Percentiles rank a stretch among this genome's conserved stretches.
Evolutionary conservation across 2,329 filamentous ascomycete genomes (phyloP).

Genomic region (Volutella citrinella): DNA sequence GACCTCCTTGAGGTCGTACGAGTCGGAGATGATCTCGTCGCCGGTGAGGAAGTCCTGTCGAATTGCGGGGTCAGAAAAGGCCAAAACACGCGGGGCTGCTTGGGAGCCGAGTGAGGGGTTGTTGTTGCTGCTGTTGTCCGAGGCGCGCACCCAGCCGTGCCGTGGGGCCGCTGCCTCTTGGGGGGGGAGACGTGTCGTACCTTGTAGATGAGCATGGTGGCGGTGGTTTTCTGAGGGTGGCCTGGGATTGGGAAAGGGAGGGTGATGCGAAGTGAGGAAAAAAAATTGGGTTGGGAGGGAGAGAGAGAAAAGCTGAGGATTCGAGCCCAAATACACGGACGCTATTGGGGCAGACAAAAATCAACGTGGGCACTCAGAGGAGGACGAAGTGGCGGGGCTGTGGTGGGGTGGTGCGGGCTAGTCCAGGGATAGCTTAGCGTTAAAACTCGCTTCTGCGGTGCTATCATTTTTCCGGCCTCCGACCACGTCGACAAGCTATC

Average conservation of each 20-base stretch:
- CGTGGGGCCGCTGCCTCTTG: too few species aligned
- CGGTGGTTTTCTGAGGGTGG: conserved; percentile 26
- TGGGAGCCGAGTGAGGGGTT: neutral
- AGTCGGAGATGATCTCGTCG: conserved; percentile 97
- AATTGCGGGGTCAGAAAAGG: conserved; percentile 25
- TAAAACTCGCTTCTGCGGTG: too few species aligned
- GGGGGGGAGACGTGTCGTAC: neutral
- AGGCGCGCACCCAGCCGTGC: too few species aligned
- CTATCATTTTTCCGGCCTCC: too few species aligned
- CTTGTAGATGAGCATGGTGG: conserved; percentile 62
- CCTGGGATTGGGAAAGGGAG: conserved; percentile 1
- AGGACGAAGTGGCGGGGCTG: neutral
- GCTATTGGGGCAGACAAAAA: too few species aligned
- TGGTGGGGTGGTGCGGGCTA: neutral
- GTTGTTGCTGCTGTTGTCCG: too few species aligned
- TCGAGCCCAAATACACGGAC: neutral
- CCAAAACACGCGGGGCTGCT: conserved; percentile 3
- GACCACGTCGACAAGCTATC: too few species aligned
- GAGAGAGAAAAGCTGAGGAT: neutral
- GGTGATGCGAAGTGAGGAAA: conserved; percentile 9
- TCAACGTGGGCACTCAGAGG: conserved; percentile 1
- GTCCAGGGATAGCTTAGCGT: too few species aligned
- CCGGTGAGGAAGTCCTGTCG: conserved; percentile 79
- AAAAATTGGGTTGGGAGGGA: conserved; percentile 11
- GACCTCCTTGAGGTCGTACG: conserved; percentile 77